Conservation (phyloP, 148 eudicot species). For the Arctostaphylos glauca region DNA sequence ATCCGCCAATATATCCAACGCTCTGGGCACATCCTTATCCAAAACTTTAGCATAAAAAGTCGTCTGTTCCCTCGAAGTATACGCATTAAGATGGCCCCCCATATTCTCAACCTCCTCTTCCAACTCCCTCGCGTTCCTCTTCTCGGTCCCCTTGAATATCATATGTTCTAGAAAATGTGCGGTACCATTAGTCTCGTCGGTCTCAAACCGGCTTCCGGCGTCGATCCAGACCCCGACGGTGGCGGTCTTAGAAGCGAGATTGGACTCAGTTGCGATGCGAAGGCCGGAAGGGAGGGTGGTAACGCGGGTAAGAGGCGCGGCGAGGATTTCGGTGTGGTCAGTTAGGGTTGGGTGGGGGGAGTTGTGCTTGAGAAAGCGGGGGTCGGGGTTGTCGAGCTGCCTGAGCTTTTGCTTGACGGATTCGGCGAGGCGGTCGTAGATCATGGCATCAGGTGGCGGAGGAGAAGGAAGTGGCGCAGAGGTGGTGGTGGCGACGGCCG, state of each 20-base stretch:
- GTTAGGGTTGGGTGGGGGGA: conserved; percentile 60
- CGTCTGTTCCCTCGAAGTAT: conserved; percentile 84
- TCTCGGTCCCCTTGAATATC: conserved; percentile 72
- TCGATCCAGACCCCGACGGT: conserved; percentile 94
- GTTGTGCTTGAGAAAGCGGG: conserved; percentile 53
- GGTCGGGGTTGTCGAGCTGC: conserved; percentile 51
- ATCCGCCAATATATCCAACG: conserved; percentile 76
- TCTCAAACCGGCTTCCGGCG: conserved; percentile 75
- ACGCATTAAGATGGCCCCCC: conserved; percentile 94
- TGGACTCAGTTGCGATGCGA: conserved; percentile 68
- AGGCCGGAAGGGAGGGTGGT: conserved; percentile 74
- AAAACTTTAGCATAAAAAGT: conserved; percentile 77
- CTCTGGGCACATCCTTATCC: conserved; percentile 56
- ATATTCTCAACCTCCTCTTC: conserved; percentile 91
- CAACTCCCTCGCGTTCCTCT: conserved; percentile 44
- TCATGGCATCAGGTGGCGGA: conserved; percentile 50
- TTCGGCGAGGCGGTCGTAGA: conserved; percentile 76
- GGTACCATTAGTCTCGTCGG: conserved; percentile 61
- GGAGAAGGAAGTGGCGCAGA: conserved; percentile 38
- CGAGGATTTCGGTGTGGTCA: conserved; percentile 56
- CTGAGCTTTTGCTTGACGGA: conserved; percentile 51
- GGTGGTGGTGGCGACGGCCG: conserved; percentile 29
- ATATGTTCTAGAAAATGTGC: conserved; percentile 84
- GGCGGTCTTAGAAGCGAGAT: conserved; percentile 52
- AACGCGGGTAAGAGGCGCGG: conserved; percentile 49